Evolutionary conservation across 2,329 filamentous ascomycete genomes (phyloP).

Genomic region (Aspergillus spinulosporus): DNA sequence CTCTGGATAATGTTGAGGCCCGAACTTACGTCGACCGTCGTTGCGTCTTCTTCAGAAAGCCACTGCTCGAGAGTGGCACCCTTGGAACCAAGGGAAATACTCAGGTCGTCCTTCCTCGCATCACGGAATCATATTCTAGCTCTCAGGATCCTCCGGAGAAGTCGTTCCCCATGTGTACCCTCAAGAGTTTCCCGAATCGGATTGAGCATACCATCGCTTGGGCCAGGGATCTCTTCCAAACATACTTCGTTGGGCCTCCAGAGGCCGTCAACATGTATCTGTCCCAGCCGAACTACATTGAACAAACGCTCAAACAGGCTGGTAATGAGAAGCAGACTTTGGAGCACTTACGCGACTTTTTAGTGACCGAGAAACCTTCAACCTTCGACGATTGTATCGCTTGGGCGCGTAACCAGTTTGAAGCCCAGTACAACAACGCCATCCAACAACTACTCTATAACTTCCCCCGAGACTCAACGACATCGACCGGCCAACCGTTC

Average conservation of each 20-base stretch:
- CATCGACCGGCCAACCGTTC: constrained; percentile 85
- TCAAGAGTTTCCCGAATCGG: constrained; percentile 94
- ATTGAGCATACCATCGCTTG: constrained; percentile 99
- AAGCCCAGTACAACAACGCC: constrained; percentile 95
- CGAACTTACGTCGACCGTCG: constrained; percentile 93
- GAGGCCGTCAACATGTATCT: constrained; percentile 94
- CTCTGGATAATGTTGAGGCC: constrained; percentile 95
- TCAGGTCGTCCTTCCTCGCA: constrained; percentile 84
- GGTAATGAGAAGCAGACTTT: constrained; percentile 93
- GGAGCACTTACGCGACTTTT: constrained; percentile 83
- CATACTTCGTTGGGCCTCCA: constrained; percentile 87
- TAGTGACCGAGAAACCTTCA: constrained; percentile 87
- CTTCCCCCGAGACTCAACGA: constrained; percentile 91
- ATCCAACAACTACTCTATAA: constrained; percentile 95
- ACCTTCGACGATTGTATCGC: constrained; percentile 95
- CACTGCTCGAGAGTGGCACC: constrained; percentile 91
- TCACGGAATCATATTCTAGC: constrained; percentile 96
- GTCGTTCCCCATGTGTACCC: constrained; percentile 98
- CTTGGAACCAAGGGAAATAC: constrained; percentile 98
- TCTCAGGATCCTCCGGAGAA: constrained; percentile 98
- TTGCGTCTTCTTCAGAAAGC: constrained; percentile 98
- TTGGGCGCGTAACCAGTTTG: constrained; percentile 91
- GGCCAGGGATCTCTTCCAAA: constrained; percentile 94
- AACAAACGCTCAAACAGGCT: constrained; percentile 82
- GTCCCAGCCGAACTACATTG: constrained; percentile 88